These are phyloP conservation scores for Naganishia sp. DNA, from an alignment of 1,284 basidiomycete genomes.

Conservation along the genomic window DNA sequence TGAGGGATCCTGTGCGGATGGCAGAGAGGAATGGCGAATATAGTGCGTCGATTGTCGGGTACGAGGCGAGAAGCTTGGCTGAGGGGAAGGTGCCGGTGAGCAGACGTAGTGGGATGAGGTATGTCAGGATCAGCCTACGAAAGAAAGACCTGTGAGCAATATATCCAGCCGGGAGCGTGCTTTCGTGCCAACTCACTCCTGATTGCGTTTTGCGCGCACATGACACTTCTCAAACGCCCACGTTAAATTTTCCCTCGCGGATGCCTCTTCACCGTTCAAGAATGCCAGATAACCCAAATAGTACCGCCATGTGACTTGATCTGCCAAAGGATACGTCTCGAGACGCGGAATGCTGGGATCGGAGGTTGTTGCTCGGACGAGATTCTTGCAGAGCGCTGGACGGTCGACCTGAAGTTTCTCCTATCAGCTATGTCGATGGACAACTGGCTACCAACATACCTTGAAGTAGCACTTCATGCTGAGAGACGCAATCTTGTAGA, in stretches of 20 bases:
- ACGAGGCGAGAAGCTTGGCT: slow-evolving; percentile 64
- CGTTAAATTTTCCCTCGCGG: slow-evolving; percentile 80
- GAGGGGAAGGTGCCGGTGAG: slow-evolving; percentile 82
- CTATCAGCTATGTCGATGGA: not conserved
- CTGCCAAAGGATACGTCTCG: slow-evolving; percentile 71
- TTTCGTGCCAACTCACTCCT: slow-evolving; percentile 65
- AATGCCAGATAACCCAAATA: slow-evolving; percentile 93
- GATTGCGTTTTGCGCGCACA: slow-evolving; percentile 66
- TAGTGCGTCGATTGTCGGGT: slow-evolving; percentile 70
- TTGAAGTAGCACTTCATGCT: slow-evolving; percentile 94
- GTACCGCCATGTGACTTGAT: slow-evolving; percentile 90
- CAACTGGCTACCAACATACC: slow-evolving; percentile 51
- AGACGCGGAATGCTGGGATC: slow-evolving; percentile 82
- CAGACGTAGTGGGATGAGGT: slow-evolving; percentile 84
- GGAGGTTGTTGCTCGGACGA: slow-evolving; percentile 82
- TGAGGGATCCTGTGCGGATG: slow-evolving; percentile 73
- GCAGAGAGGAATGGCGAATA: slow-evolving; percentile 79
- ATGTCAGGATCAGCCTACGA: slow-evolving; percentile 79
- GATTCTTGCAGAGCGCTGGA: slow-evolving; percentile 87
- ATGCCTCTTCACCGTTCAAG: slow-evolving; percentile 79
- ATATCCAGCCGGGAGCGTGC: not conserved
- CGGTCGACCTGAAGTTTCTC: slow-evolving; percentile 69
- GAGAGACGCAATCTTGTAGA: slow-evolving; percentile 90
- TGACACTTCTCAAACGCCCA: slow-evolving; percentile 81
- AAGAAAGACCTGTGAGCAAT: slow-evolving; percentile 10